Conservation (phyloP, 257 asterid species). For the Linaria vulgaris region DNA sequence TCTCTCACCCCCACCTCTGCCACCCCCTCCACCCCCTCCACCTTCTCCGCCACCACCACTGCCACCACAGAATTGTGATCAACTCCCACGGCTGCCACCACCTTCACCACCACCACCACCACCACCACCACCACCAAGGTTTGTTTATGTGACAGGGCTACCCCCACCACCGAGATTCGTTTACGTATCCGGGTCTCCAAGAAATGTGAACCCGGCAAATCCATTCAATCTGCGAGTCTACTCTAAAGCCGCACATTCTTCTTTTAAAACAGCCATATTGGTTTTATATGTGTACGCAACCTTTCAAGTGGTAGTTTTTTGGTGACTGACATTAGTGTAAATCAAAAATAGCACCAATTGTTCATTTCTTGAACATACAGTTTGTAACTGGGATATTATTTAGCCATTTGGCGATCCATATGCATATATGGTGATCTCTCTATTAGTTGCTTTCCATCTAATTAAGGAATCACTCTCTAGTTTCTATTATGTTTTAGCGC, state of each 20-base stretch:
- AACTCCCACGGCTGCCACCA: conserved; percentile 15
- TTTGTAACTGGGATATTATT: not conserved
- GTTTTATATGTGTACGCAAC: not conserved
- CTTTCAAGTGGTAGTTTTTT: conserved; percentile 19
- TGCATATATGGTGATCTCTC: not conserved
- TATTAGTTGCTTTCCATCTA: not conserved
- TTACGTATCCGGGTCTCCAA: conserved; percentile 24
- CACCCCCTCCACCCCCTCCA: conserved; percentile 16
- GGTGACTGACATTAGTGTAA: conserved; percentile 9
- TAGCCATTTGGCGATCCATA: not conserved
- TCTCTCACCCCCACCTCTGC: conserved; percentile 32
- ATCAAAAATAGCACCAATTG: not conserved
- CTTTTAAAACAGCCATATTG: not conserved
- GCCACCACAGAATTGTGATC: conserved; percentile 18
- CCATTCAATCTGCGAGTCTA: conserved; percentile 4
- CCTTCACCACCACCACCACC: conserved; percentile 20
- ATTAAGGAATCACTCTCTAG: not conserved
- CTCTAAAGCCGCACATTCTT: conserved; percentile 1
- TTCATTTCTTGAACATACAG: not conserved
- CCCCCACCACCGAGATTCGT: conserved; percentile 38
- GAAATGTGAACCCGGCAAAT: conserved; percentile 13
- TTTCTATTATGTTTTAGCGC: not conserved
- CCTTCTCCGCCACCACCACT: conserved; percentile 24
- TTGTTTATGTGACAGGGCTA: conserved; percentile 17
- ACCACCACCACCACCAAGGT: conserved; percentile 33